Base-by-base conservation (phyloP, 768 basidiomycete genomes). In the Ramaria rubella region DNA sequence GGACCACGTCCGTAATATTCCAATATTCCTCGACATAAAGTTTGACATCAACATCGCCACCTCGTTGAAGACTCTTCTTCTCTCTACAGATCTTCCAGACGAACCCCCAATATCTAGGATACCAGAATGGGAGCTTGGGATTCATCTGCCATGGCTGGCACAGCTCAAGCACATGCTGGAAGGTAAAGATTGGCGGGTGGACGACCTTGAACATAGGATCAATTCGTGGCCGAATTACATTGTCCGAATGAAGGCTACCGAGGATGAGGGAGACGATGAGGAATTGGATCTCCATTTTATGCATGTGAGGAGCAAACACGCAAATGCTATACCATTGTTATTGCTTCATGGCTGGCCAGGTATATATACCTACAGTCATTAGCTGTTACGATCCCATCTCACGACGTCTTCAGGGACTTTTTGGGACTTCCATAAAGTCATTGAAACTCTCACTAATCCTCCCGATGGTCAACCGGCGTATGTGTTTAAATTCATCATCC, bases 381-480 rank as follows among this genome's bases (percentile, higher is more conserved):
- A 26, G 21, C 40, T 19, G 23, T 42, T 21, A 8, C 6, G 31
- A 31, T 36, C 49, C 30, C 24, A 24, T 48, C 8, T 19, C 24
- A 27, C 34, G 21, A 15, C n/a, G 9, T 29, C 27, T 23, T 11
- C 34, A 60, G 60, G 60, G 4, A 60, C 57, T 4, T 62, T 62
- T 49, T 62, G 52, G 52, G 61, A 62, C 55, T 62, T 62, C 24
- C 55, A 58, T 40, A 62, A 62, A 52, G 59, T 62, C 21, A 58
- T 62, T 42, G 61, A 62, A 31, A 43, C 52, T 21, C 52, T 62
- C 4, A 44, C 46, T 5, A 58, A 60, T 43, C 61, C 61, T 3
- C 31, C 55, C 8, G 43, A 26, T 11, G 56, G 53, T 31, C 42
- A 44, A 23, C 55, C 59, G 21, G 59, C 61, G 61, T 62, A 14